phyloP scores from a whole-genome alignment of 2,329 filamentous ascomycete species.

The Cladorrhinum sp. region DNA sequence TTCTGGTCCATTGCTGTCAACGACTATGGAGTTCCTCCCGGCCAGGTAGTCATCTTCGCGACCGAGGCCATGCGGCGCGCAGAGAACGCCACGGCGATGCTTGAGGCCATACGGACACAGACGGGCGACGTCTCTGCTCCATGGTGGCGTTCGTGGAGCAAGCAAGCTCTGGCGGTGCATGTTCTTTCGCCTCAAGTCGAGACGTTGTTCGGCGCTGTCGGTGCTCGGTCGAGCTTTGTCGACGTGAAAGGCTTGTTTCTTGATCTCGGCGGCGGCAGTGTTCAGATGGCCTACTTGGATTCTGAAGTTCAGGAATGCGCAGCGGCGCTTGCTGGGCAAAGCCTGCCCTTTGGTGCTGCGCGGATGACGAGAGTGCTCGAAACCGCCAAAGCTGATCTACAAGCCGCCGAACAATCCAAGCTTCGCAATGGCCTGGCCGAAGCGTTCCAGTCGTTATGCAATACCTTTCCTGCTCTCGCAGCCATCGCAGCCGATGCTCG shows the following conservation, averaged over 20 bases:
- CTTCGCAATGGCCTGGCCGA: slow-evolving; percentile 57
- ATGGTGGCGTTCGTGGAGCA: not conserved
- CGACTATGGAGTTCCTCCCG: slow-evolving; percentile 62
- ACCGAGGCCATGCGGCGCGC: slow-evolving; percentile 87
- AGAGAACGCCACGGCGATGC: slow-evolving; percentile 67
- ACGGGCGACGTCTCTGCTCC: slow-evolving; percentile 47
- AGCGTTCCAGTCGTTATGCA: slow-evolving; percentile 56
- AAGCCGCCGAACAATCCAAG: slow-evolving; percentile 47
- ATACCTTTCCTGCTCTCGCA: slow-evolving; percentile 49
- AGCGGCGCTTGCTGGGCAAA: slow-evolving; percentile 54
- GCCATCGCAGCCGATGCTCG: slow-evolving; percentile 38
- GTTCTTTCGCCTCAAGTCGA: slow-evolving; percentile 78
- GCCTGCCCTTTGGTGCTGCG: slow-evolving; percentile 61
- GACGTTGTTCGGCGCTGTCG: slow-evolving; percentile 77
- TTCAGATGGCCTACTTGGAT: slow-evolving; percentile 64
- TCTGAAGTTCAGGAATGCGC: slow-evolving; percentile 37
- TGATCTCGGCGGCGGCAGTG: slow-evolving; percentile 74
- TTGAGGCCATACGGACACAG: slow-evolving; percentile 57
- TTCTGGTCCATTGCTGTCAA: slow-evolving; percentile 67
- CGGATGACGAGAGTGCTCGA: slow-evolving; percentile 51
- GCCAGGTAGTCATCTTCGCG: slow-evolving; percentile 71
- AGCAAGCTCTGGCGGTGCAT: slow-evolving; percentile 55
- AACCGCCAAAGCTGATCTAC: slow-evolving; percentile 37
- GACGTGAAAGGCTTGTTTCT: slow-evolving; percentile 74
- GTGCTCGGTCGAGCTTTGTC: slow-evolving; percentile 71